Percentiles rank a stretch among this genome's conserved stretches.
These are phyloP conservation scores for Macrophomina phaseolina DNA, from an alignment of 2,329 filamentous ascomycete genomes.

Conservation along the genomic window DNA sequence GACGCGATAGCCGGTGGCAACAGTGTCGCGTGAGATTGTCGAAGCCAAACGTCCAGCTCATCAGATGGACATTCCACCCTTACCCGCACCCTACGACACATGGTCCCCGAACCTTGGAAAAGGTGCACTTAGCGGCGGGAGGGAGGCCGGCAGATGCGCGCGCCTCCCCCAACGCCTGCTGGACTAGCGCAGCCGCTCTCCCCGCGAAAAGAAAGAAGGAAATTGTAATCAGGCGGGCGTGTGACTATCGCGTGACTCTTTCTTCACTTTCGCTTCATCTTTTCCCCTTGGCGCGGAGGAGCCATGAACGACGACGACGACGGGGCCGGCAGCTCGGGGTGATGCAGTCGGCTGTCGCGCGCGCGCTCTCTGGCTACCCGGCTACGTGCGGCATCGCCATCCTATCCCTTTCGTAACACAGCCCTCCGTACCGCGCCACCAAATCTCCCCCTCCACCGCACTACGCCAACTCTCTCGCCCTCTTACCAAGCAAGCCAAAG, in stretches of 20 bases:
- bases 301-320: no score
- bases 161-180: not conserved
- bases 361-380: no score
- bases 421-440: no score
- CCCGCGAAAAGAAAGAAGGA: not conserved
- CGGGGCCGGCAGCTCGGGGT: no score
- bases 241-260: not conserved
- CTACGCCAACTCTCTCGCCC: no score
- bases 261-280: not conserved
- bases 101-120: not conserved
- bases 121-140: constrained; percentile 1
- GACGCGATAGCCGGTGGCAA: not conserved
- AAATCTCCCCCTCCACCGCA: no score
- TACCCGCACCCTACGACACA: not conserved
- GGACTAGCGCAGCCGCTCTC: not conserved
- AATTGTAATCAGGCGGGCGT: not conserved
- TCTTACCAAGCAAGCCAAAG: no score
- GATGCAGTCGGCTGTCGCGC: no score
- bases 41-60: not conserved
- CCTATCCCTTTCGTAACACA: no score
- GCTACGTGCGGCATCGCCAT: no score
- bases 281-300: not conserved
- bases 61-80: not conserved
- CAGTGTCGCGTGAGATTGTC: constrained; percentile 17
- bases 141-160: constrained; percentile 3